Conservation (phyloP, 2,329 filamentous ascomycete species). For the Alternaria tenuissima region DNA sequence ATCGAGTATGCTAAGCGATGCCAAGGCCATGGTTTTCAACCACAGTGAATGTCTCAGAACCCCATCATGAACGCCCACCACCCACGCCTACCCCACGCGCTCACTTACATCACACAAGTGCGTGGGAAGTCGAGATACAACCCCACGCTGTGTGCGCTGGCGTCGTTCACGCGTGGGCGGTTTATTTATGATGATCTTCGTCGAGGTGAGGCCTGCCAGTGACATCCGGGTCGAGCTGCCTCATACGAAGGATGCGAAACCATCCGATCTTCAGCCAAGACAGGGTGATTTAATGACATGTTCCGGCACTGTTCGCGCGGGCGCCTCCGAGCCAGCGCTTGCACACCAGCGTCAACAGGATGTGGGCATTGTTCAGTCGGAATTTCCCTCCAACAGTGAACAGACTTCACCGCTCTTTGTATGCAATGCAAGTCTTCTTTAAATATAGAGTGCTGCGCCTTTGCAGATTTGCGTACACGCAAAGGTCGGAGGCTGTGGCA, state of each 20-base stretch:
- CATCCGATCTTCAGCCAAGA: slow-evolving; percentile 40
- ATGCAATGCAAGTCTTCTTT: slow-evolving; percentile 33
- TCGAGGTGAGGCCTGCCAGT: slow-evolving; percentile 16
- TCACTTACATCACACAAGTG: slow-evolving; percentile 5
- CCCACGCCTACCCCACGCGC: slow-evolving; percentile 25
- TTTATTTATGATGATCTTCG: slow-evolving; percentile 9
- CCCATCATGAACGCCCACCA: slow-evolving; percentile 11
- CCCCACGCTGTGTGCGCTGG: slow-evolving; percentile 16
- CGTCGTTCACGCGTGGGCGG: slow-evolving; percentile 12
- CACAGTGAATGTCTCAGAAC: slow-evolving; percentile 28
- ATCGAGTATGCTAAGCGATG: slow-evolving; percentile 32
- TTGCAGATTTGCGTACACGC: slow-evolving; percentile 29
- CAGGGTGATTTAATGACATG: slow-evolving; percentile 15
- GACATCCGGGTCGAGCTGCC: slow-evolving; percentile 21
- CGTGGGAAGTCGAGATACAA: slow-evolving; percentile 9
- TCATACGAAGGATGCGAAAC: slow-evolving; percentile 25
- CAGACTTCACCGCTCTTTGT: slow-evolving; percentile 45
- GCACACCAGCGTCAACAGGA: slow-evolving; percentile 3
- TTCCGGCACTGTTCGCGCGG: slow-evolving; percentile 10
- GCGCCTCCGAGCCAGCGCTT: slow-evolving; percentile 19
- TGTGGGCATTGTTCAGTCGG: neutral
- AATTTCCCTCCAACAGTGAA: slow-evolving; percentile 24
- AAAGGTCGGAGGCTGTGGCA: slow-evolving; percentile 30
- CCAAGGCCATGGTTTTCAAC: slow-evolving; percentile 25
- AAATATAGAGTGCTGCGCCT: slow-evolving; percentile 40